These are phyloP conservation scores for Sorghum bicolor DNA, from an alignment of 176 grass and related monocot species.

Conservation along the genomic window Sorghum_bicolor_NCBIv3 NC_012870.2:10571001-10571500, in stretches of 20 bases:
- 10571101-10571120: constrained; percentile 84
- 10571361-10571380: constrained; percentile 90
- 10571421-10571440: constrained; percentile 98
- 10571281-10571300: constrained; percentile 41
- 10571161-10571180: constrained; percentile 59
- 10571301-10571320: constrained; percentile 62
- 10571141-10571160: constrained; percentile 40
- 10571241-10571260: constrained; percentile 59
- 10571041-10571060: constrained; percentile 60
- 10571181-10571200: constrained; percentile 84
- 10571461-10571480: constrained; percentile 83
- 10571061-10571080: constrained; percentile 87
- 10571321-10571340: constrained; percentile 90
- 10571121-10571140: constrained; percentile 82
- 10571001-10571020: constrained; percentile 81
- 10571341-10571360: constrained; percentile 86
- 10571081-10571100: constrained; percentile 83
- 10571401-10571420: constrained; percentile 98
- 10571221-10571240: constrained; percentile 80
- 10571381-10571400: constrained; percentile 98
- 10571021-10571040: constrained; percentile 79
- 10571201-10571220: constrained; percentile 76
- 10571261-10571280: constrained; percentile 43
- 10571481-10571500: constrained; percentile 79
- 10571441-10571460: constrained; percentile 81